Percentiles rank a stretch among this genome's conserved stretches.
Evolutionary conservation across 176 grass and related monocot genomes (phyloP).

Genomic region (Zea luxurians): DNA sequence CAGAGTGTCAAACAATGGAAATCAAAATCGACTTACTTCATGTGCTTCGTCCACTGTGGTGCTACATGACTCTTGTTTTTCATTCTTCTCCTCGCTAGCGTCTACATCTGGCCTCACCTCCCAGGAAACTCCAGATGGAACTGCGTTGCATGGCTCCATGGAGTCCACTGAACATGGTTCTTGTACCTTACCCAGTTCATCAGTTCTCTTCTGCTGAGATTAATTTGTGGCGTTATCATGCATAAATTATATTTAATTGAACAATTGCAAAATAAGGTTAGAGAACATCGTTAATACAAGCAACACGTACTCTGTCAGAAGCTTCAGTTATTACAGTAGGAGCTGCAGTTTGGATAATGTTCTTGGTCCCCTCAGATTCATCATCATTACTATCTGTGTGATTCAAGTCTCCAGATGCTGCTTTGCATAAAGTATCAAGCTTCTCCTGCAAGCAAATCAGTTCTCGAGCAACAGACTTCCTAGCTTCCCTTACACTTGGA

Average conservation of each 20-base stretch:
- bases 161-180: not conserved
- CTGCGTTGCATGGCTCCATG: not conserved
- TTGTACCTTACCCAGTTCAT: not conserved
- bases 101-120: not conserved
- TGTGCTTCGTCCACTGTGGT: not conserved
- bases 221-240: not conserved
- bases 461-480: slow-evolving; percentile 70
- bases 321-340: slow-evolving; percentile 20
- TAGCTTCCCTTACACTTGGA: slow-evolving; percentile 62
- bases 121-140: slow-evolving; percentile 1
- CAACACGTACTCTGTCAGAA: slow-evolving; percentile 30
- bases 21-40: slow-evolving; percentile 29
- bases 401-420: slow-evolving; percentile 16
- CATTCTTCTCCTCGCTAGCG: slow-evolving; percentile 2
- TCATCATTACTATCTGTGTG: slow-evolving; percentile 17
- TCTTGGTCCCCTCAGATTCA: not conserved
- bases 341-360: not conserved
- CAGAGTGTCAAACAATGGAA: not conserved
- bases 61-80: slow-evolving; percentile 13
- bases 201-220: not conserved
- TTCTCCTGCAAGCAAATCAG: slow-evolving; percentile 72
- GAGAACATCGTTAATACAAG: not conserved
- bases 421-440: slow-evolving; percentile 52
- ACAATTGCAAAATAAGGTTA: not conserved
- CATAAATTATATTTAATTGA: not conserved